These are phyloP conservation scores for Colletotrichum liriopes DNA, from an alignment of 2,329 filamentous ascomycete species.

Conservation along the genomic window DNA sequence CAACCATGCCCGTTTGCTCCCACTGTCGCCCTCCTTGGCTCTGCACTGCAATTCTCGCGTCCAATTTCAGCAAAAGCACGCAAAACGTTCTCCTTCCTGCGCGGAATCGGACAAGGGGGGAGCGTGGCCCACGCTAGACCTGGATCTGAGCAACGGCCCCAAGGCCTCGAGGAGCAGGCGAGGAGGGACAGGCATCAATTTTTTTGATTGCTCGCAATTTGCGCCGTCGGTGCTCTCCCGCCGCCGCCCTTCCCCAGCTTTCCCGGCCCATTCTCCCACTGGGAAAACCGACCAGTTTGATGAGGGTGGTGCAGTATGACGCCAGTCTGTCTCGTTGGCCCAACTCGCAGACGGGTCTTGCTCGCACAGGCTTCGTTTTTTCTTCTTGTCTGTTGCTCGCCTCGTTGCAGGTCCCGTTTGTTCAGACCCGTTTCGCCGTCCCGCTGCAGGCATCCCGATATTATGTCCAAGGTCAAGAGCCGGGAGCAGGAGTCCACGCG, in stretches of 20 bases:
- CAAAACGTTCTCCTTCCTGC: conserved; percentile 27
- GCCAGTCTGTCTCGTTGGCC: conserved; percentile 17
- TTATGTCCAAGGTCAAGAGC: conserved; percentile 25
- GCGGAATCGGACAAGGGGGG: not conserved
- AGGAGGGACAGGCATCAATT: conserved; percentile 13
- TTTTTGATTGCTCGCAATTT: conserved; percentile 38
- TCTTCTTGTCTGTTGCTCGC: conserved; percentile 12
- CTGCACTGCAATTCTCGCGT: conserved; percentile 20
- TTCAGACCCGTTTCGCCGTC: conserved; percentile 10
- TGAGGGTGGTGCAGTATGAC: conserved; percentile 33
- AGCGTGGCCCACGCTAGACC: conserved; percentile 19
- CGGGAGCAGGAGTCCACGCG: conserved; percentile 15
- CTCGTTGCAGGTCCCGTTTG: conserved; percentile 3
- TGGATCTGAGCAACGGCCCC: conserved; percentile 20
- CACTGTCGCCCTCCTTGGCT: not conserved
- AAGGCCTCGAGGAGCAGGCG: conserved; percentile 3
- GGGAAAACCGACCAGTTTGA: conserved; percentile 14
- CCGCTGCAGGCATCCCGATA: conserved; percentile 31
- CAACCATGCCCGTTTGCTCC: conserved; percentile 8
- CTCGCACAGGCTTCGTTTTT: conserved; percentile 3
- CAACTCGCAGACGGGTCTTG: not conserved
- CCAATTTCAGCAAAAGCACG: conserved; percentile 33
- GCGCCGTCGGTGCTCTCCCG: conserved; percentile 21
- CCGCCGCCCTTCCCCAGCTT: conserved; percentile 25
- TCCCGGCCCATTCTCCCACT: conserved; percentile 17